Conservation (phyloP, 495 filamentous ascomycete species). For the Xylaria bambusicola region DNA sequence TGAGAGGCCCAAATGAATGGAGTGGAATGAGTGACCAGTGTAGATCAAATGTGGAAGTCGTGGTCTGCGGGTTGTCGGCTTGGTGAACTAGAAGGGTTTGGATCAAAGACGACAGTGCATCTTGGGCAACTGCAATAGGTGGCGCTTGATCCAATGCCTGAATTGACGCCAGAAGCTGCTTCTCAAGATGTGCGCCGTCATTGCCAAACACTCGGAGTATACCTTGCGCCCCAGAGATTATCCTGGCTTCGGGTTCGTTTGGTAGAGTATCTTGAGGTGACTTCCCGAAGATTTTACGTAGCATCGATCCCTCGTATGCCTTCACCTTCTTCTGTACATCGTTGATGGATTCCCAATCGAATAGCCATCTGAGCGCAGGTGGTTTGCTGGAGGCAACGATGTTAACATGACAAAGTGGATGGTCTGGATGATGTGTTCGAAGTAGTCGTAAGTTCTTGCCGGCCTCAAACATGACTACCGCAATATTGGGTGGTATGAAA, state of each 20-base stretch:
- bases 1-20: slow-evolving; percentile 73
- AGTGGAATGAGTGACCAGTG: slow-evolving; percentile 70
- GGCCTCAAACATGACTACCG: slow-evolving; percentile 70
- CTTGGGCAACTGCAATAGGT: slow-evolving; percentile 22
- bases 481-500: slow-evolving; percentile 66
- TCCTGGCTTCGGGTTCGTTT: background rate
- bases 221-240: background rate
- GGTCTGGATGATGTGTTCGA: slow-evolving; percentile 69
- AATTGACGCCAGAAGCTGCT: slow-evolving; percentile 53
- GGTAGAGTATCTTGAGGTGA: background rate
- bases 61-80: background rate
- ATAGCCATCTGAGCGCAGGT: slow-evolving; percentile 69
- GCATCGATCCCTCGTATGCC: slow-evolving; percentile 61
- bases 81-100: slow-evolving; percentile 26
- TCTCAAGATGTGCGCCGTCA: slow-evolving; percentile 50
- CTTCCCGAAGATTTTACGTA: slow-evolving; percentile 22
- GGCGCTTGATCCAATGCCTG: slow-evolving; percentile 41
- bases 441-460: slow-evolving; percentile 77
- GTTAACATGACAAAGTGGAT: slow-evolving; percentile 64
- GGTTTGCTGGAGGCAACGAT: slow-evolving; percentile 47
- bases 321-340: slow-evolving; percentile 60
- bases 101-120: slow-evolving; percentile 36
- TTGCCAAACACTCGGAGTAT: slow-evolving; percentile 51
- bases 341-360: slow-evolving; percentile 74
- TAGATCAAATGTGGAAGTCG: slow-evolving; percentile 56